phyloP scores from a whole-genome alignment of 495 filamentous ascomycete genomes.

The Neurospora sp. region DNA sequence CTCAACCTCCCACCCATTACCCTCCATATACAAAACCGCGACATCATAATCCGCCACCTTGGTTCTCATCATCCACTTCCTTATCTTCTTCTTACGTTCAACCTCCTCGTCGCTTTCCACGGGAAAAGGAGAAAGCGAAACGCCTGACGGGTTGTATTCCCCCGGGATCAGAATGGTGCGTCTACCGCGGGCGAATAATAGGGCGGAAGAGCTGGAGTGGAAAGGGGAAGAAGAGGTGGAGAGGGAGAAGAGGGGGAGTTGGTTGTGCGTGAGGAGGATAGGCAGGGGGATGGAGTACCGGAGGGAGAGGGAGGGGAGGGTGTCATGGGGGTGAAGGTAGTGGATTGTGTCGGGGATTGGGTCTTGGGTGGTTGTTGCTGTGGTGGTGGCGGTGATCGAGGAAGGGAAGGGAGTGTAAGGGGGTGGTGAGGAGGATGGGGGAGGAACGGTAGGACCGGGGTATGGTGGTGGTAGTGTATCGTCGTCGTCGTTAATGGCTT shows the following conservation, averaged over 20 bases:
- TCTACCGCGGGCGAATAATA: conserved; percentile 30
- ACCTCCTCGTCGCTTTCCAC: conserved; percentile 62
- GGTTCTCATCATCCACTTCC: conserved; percentile 60
- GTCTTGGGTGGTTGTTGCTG: conserved; percentile 1
- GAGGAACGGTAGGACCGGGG: conserved; percentile 21
- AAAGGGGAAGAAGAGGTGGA: conserved; percentile 50
- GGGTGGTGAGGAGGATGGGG: conserved; percentile 33
- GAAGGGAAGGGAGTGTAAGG: conserved; percentile 12
- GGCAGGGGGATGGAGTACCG: conserved; percentile 52
- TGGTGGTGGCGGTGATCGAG: too few species aligned
- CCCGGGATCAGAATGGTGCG: conserved; percentile 58
- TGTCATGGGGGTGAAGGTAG: conserved; percentile 55
- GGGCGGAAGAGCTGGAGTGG: neutral
- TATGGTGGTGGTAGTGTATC: conserved; percentile 43
- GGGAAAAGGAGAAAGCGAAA: conserved; percentile 54
- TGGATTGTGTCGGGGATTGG: conserved; percentile 45
- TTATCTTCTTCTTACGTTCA: conserved; percentile 50
- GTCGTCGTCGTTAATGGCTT: conserved; percentile 5
- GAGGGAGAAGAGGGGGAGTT: conserved; percentile 48
- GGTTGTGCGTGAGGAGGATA: conserved; percentile 50
- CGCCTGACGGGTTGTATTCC: conserved; percentile 42
- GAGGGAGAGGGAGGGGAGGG: conserved; percentile 52
- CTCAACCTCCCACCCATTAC: conserved; percentile 53
- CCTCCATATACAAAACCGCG: conserved; percentile 59
- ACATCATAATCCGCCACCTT: conserved; percentile 67